Evolutionary conservation across 805 yeast genomes (phyloP), one percentile per base, ranked within the genome.

Genomic region (Candida easanensis): DNA sequence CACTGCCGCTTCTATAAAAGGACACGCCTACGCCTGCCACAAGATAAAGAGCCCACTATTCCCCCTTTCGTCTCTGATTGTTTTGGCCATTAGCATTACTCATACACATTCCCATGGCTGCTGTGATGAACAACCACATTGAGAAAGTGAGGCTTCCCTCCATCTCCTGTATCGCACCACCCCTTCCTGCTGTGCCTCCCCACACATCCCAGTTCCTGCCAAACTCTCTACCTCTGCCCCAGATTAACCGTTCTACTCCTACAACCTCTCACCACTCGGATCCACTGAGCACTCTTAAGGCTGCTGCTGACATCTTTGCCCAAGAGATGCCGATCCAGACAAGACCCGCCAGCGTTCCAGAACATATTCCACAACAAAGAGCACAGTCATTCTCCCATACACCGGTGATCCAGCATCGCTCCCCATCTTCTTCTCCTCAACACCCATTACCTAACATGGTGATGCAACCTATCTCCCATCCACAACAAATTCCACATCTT

Each of bases 101-200:
- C n/a, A n/a, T n/a, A n/a, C n/a, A n/a, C n/a, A n/a, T n/a, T n/a
- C 28, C n/a, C 16, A 44, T 43, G 46, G 37, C 46, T 7, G 42
- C 43, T 13, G 43, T 44, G 18, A 45, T 41, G 45, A 14, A 20
- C 31, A 31, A 23, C 40, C 4, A 30, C 32, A 16, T n/a, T 18
- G 44, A 41, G 37, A 45, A 35, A 30, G 42, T 45, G 28, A 41
- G 39, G 20, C 48, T 45, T 13, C 48, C 48, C 40, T 41, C 48
- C 26, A 34, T 45, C 37, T 34, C 48, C 26, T 4, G 38, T 9
- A 28, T 45, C 17, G 40, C 38, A 5, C 26, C 39, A 10, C 27
- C 23, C 15, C 35, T 26, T 23, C 42, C 26, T 13, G 14, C 32
- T 15, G 27, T 9, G 5, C 28, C 13, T 16, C 26, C 27, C 19